A percentile compares a stretch with the other conserved stretches of the same genome.
Conservation (phyloP, 345 rosid genomes). For the Viola odorata region DNA sequence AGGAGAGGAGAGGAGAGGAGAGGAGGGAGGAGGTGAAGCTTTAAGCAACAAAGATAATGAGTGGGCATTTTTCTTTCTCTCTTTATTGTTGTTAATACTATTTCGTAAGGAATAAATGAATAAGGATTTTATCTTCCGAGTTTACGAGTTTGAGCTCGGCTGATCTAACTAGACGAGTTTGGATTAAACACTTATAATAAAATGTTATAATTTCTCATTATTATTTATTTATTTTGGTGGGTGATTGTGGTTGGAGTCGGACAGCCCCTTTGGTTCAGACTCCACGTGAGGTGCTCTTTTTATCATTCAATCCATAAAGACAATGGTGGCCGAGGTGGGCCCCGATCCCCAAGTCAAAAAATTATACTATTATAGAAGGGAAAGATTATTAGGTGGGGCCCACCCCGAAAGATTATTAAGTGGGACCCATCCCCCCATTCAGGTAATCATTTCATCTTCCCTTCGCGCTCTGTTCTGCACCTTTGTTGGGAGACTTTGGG, state of each 20-base stretch:
- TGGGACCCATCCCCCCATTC: background rate
- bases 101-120: no score
- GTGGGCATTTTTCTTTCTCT: constrained; percentile 26
- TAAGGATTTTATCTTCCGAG: no score
- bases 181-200: no score
- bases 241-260: constrained; percentile 53
- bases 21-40: constrained; percentile 32
- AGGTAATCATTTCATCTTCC: constrained; percentile 1
- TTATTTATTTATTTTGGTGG: no score
- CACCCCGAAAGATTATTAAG: background rate
- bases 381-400: constrained; percentile 15
- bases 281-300: constrained; percentile 99
- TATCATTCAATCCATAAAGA: constrained; percentile 98
- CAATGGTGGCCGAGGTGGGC: constrained; percentile 71
- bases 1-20: constrained; percentile 20
- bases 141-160: no score
- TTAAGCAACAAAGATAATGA: constrained; percentile 80
- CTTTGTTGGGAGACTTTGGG: constrained; percentile 47
- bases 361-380: no score
- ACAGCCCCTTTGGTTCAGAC: constrained; percentile 89
- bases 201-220: no score
- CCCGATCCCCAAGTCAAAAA: constrained; percentile 66
- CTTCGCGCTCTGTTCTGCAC: constrained; percentile 49
- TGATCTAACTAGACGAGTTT: no score
- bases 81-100: constrained; percentile 3